Evolutionary conservation across 73 alveolate species (phyloP).

Genomic region (Tetrahymena thermophila): DNA sequence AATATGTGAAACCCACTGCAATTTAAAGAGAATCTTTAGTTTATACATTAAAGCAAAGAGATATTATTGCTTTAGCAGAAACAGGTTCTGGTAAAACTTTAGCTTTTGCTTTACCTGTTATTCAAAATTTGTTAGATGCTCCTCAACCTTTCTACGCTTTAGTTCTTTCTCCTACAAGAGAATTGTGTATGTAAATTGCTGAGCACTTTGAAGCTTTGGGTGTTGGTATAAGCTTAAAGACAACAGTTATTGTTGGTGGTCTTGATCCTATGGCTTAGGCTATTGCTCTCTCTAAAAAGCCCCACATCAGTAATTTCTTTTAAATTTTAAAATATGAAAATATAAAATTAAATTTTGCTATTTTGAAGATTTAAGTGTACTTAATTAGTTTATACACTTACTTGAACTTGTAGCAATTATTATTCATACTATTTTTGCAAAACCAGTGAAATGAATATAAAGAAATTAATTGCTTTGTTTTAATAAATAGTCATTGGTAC

Average conservation of each 20-base stretch:
- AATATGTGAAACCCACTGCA: conserved; percentile 79
- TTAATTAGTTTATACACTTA: neutral
- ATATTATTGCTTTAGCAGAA: conserved; percentile 93
- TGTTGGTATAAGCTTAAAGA: conserved; percentile 76
- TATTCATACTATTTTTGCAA: neutral
- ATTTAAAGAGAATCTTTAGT: conserved; percentile 85
- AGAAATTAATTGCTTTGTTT: no score
- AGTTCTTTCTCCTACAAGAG: conserved; percentile 95
- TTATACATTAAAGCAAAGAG: conserved; percentile 77
- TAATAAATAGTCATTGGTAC: conserved; percentile 84
- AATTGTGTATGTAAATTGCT: conserved; percentile 86
- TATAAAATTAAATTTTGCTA: neutral
- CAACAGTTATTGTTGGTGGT: conserved; percentile 95
- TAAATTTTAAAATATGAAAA: neutral
- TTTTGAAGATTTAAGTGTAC: neutral
- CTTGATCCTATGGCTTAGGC: conserved; percentile 95
- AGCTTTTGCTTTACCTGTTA: conserved; percentile 87
- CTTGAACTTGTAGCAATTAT: neutral
- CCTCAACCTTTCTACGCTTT: conserved; percentile 83
- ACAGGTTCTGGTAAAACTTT: conserved; percentile 97
- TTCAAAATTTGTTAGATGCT: conserved; percentile 68
- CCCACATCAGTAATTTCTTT: conserved; percentile 68
- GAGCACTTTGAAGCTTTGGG: conserved; percentile 90
- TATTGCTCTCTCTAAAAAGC: conserved; percentile 93
- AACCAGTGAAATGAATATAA: neutral